Evolutionary conservation across 176 grass and related monocot species (phyloP).

Genomic region (Chloris gayana): DNA sequence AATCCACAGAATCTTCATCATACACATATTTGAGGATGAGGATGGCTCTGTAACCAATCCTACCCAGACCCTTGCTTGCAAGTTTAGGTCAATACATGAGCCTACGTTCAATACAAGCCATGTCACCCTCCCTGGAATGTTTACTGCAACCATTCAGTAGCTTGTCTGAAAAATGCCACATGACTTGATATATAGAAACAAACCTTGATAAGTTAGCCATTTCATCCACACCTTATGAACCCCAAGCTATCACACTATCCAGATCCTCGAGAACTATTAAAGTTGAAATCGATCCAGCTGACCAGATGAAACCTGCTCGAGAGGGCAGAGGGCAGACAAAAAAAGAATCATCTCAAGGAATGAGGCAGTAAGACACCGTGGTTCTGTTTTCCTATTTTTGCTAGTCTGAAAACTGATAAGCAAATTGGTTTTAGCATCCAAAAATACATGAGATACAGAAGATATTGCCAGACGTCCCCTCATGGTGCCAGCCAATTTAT

Average conservation of each 20-base stretch:
- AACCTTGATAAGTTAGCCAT: neutral
- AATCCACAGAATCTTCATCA: neutral
- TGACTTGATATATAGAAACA: neutral
- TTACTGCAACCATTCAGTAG: neutral
- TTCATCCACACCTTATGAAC: conserved; percentile 26
- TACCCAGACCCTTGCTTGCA: neutral
- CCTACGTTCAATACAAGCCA: neutral
- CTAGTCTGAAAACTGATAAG: no score
- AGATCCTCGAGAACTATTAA: conserved; percentile 43
- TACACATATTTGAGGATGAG: neutral
- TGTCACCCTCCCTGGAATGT: neutral
- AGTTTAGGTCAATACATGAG: neutral
- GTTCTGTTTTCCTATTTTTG: no score
- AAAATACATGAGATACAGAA: neutral
- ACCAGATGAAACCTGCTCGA: no score
- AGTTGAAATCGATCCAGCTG: conserved; percentile 35
- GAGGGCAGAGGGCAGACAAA: no score
- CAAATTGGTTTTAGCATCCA: neutral
- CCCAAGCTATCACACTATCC: neutral
- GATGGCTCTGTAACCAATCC: neutral
- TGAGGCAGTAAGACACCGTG: no score
- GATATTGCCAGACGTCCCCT: neutral
- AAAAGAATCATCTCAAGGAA: no score
- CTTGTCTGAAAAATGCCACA: neutral
- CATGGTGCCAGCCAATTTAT: no score